Percentiles rank a stretch among this genome's conserved stretches.
Evolutionary conservation across 345 rosid species (phyloP).

Genomic region (thale cress (Arabidopsis thaliana)): TAIR10.1 NC_003076.8:24224501-24225000

Average conservation of each 20-base stretch:
- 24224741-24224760: constrained; percentile 66
- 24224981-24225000: constrained; percentile 5
- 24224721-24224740: constrained; percentile 78
- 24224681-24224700: constrained; percentile 98
- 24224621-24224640: constrained; percentile 83
- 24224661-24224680: constrained; percentile 95
- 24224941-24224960: constrained; percentile 1
- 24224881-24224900: not conserved
- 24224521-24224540: not conserved
- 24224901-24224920: constrained; percentile 8
- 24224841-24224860: no score
- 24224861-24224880: no score
- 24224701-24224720: constrained; percentile 95
- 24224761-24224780: constrained; percentile 75
- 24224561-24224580: not conserved
- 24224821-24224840: no score
- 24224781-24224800: not conserved
- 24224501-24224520: not conserved
- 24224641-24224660: constrained; percentile 97
- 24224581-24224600: constrained; percentile 54
- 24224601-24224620: constrained; percentile 70
- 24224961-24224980: constrained; percentile 1
- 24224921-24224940: constrained; percentile 1
- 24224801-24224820: no score
- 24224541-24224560: not conserved